phyloP scores from a whole-genome alignment of 176 grass and related monocot genomes.

The Oryza officinalis region DNA sequence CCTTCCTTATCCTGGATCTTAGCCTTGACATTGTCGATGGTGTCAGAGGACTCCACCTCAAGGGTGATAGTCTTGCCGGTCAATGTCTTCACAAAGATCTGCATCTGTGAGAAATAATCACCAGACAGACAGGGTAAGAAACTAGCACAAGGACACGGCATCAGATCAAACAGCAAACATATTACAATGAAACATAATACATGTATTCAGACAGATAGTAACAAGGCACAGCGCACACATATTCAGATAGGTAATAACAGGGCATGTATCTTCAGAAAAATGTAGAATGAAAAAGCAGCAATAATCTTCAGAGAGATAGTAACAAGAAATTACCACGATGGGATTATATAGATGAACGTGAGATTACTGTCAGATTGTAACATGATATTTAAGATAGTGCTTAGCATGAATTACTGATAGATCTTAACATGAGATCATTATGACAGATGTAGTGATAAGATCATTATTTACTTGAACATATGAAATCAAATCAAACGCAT shows the following conservation, averaged over 20 bases:
- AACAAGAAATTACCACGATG: neutral
- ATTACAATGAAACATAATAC: neutral
- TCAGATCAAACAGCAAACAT: neutral
- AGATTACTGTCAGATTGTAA: neutral
- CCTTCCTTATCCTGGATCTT: conserved; percentile 79
- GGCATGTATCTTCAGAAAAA: too few species aligned
- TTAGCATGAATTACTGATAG: neutral
- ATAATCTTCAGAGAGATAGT: neutral
- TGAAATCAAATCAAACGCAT: neutral
- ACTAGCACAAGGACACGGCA: neutral
- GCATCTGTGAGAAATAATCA: neutral
- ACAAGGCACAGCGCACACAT: neutral
- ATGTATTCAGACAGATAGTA: neutral
- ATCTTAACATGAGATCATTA: too few species aligned
- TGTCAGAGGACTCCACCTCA: conserved; percentile 50
- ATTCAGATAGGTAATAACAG: too few species aligned
- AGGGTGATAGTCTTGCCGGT: conserved; percentile 62
- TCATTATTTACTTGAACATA: too few species aligned
- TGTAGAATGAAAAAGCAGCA: neutral
- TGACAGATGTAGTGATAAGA: too few species aligned
- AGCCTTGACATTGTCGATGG: conserved; percentile 33
- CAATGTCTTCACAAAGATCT: neutral
- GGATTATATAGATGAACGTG: too few species aligned
- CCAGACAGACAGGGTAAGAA: neutral
- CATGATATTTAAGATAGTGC: neutral